phyloP scores from a whole-genome alignment of 2,329 filamentous ascomycete genomes.

The Ophiostoma sp. region DNA sequence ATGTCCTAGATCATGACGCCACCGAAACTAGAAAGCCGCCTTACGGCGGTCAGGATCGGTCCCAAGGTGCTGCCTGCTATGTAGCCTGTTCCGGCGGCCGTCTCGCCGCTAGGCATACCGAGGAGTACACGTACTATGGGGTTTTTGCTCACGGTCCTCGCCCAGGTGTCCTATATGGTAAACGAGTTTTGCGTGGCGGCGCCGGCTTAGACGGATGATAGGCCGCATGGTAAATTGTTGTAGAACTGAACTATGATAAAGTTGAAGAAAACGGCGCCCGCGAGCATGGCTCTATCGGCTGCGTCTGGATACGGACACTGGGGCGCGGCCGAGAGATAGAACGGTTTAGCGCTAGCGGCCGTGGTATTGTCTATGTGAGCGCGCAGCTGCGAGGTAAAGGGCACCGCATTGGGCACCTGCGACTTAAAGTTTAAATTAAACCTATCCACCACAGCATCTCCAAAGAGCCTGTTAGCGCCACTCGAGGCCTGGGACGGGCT shows the following conservation, averaged over 20 bases:
- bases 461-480: slow-evolving; percentile 63
- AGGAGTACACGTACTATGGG: slow-evolving; percentile 61
- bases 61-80: slow-evolving; percentile 47
- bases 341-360: slow-evolving; percentile 51
- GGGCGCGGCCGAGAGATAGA: slow-evolving; percentile 64
- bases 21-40: slow-evolving; percentile 60
- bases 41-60: slow-evolving; percentile 53
- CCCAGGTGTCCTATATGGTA: slow-evolving; percentile 69
- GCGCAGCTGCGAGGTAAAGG: slow-evolving; percentile 61
- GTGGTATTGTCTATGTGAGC: slow-evolving; percentile 53
- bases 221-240: slow-evolving; percentile 65
- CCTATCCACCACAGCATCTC: slow-evolving; percentile 64
- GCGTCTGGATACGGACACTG: slow-evolving; percentile 67
- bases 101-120: slow-evolving; percentile 56
- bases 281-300: slow-evolving; percentile 57
- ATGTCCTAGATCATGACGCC: slow-evolving; percentile 71
- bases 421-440: slow-evolving; percentile 77
- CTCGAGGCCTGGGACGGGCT: slow-evolving; percentile 53
- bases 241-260: slow-evolving; percentile 67
- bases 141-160: slow-evolving; percentile 58
- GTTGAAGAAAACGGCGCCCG: slow-evolving; percentile 56
- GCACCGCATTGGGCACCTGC: slow-evolving; percentile 56
- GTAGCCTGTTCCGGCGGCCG: slow-evolving; percentile 59
- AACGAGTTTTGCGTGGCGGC: slow-evolving; percentile 51
- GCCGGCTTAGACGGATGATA: slow-evolving; percentile 49